A percentile compares a stretch with the other conserved stretches of the same genome.
phyloP scores from a whole-genome alignment of 345 rosid species.

The Hibiscus tridactylites region DNA sequence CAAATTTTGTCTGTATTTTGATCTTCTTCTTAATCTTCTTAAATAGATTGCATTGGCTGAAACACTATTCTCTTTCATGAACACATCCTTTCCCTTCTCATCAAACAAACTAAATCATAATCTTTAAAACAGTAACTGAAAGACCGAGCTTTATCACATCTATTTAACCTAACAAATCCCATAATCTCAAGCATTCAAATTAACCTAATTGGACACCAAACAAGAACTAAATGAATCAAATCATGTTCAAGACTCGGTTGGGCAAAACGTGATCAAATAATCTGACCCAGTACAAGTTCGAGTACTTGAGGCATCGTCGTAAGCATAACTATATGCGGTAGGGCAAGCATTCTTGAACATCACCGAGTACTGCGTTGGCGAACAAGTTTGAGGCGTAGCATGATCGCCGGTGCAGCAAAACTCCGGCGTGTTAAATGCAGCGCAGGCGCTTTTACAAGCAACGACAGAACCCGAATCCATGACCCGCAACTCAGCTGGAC shows the following conservation, averaged over 20 bases:
- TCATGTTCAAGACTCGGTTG: slow-evolving; percentile 18
- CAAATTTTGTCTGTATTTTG: neutral
- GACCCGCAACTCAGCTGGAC: slow-evolving; percentile 58
- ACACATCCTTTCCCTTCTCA: neutral
- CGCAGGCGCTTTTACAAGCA: slow-evolving; percentile 85
- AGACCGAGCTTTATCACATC: too few relatives aligned
- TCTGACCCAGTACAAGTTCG: slow-evolving; percentile 68
- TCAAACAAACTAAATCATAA: neutral
- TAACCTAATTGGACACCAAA: neutral
- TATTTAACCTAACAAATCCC: neutral
- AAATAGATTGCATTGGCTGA: too few relatives aligned
- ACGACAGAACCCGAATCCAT: slow-evolving; percentile 42
- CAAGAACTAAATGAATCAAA: neutral
- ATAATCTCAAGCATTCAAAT: neutral
- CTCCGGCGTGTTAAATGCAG: slow-evolving; percentile 65
- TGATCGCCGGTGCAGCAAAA: slow-evolving; percentile 81
- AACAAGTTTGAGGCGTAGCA: slow-evolving; percentile 62
- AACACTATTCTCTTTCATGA: too few relatives aligned
- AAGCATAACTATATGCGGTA: slow-evolving; percentile 82
- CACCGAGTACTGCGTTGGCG: slow-evolving; percentile 61
- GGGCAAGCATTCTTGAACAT: slow-evolving; percentile 84
- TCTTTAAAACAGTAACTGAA: neutral
- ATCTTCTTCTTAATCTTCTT: too few relatives aligned
- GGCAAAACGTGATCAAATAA: slow-evolving; percentile 75
- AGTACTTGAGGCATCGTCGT: slow-evolving; percentile 80